A percentile compares a stretch with the other conserved stretches of the same genome.
Conservation (phyloP, 1,139 yeast genomes). For the Casaregolazyma suthepensis region DNA sequence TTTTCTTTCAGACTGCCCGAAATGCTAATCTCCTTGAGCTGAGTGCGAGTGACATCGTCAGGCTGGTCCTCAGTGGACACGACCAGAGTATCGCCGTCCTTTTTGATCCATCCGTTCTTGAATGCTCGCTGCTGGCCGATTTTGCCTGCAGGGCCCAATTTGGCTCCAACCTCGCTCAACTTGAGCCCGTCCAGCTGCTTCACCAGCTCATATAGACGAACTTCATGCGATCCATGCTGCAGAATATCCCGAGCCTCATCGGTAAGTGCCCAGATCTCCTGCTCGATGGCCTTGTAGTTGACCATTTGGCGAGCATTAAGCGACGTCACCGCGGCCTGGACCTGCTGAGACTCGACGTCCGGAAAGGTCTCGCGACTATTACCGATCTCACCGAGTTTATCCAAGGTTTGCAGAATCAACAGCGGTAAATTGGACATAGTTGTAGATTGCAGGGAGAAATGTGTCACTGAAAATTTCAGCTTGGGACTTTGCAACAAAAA, state of each 20-base stretch:
- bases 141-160: slow-evolving; percentile 72
- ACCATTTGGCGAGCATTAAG: slow-evolving; percentile 82
- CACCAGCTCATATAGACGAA: slow-evolving; percentile 71
- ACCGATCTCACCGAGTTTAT: slow-evolving; percentile 51
- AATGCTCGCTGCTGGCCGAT: slow-evolving; percentile 98
- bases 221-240: slow-evolving; percentile 82
- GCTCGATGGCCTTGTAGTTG: slow-evolving; percentile 64
- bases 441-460: slow-evolving; percentile 4
- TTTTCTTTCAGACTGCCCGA: slow-evolving; percentile 45
- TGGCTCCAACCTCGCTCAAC: slow-evolving; percentile 69
- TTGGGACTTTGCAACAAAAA: background rate
- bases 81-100: slow-evolving; percentile 75
- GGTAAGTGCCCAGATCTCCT: slow-evolving; percentile 70
- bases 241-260: slow-evolving; percentile 79
- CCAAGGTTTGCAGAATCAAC: slow-evolving; percentile 55
- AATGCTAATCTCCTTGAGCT: slow-evolving; percentile 52
- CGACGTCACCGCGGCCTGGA: slow-evolving; percentile 78
- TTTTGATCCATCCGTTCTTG: slow-evolving; percentile 93
- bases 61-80: slow-evolving; percentile 44
- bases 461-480: slow-evolving; percentile 6
- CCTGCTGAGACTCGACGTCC: slow-evolving; percentile 44
- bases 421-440: slow-evolving; percentile 44
- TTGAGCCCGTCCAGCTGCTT: slow-evolving; percentile 73
- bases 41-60: slow-evolving; percentile 59
- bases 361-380: slow-evolving; percentile 61